Conservation (phyloP, 192 early-diverging fungal genomes). For the Coemansia sp. region DNA sequence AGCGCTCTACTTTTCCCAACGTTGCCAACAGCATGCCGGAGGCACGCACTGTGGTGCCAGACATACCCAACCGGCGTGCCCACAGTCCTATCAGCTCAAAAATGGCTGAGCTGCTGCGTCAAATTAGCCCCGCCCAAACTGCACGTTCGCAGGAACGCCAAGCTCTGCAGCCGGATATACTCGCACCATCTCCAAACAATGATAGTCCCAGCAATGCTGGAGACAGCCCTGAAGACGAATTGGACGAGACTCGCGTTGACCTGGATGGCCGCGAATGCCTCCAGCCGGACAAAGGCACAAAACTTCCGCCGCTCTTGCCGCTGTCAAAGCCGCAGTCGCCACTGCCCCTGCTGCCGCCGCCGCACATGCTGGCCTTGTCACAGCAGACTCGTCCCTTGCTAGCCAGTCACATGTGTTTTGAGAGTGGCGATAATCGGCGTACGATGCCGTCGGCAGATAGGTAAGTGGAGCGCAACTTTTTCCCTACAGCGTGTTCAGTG, state of each 20-base stretch:
- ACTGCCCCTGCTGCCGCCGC: constrained; percentile 1
- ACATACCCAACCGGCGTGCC: background rate
- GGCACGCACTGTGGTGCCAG: background rate
- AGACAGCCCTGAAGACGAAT: constrained; percentile 4
- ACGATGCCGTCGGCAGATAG: too few relatives aligned
- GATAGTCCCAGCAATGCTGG: background rate
- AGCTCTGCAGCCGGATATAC: background rate
- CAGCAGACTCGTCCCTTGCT: background rate
- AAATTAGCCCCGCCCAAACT: background rate
- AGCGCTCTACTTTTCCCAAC: background rate
- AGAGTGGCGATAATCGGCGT: too few relatives aligned
- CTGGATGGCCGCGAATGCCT: background rate
- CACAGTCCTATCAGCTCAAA: constrained; percentile 1
- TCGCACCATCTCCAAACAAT: background rate
- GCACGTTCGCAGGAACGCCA: background rate
- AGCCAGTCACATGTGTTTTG: background rate
- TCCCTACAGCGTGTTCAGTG: too few relatives aligned
- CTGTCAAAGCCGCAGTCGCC: constrained; percentile 1
- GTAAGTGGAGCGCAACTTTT: too few relatives aligned
- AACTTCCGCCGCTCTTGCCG: background rate
- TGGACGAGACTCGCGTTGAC: constrained; percentile 29
- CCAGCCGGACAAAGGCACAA: background rate
- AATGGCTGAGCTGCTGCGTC: background rate
- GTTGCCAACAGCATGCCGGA: background rate
- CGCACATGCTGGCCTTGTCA: background rate